phyloP scores from a whole-genome alignment of 768 basidiomycete genomes.

The Atractiella rhizophila region DNA sequence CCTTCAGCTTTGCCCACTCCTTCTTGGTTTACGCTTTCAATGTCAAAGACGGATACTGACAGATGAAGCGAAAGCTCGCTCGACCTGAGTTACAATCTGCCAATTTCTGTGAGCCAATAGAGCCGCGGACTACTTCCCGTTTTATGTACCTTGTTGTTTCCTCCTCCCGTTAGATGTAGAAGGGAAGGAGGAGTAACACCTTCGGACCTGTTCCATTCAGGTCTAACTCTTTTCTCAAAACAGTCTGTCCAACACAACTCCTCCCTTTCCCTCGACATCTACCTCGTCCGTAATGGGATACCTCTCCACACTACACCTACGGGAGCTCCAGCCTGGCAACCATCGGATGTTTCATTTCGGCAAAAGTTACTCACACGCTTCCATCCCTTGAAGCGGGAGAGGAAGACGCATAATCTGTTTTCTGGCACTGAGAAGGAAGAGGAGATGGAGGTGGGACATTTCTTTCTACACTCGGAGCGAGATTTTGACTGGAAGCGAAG shows the following conservation, averaged over 20 bases:
- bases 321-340: no score
- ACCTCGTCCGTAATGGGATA: constrained; percentile 39
- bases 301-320: constrained; percentile 45
- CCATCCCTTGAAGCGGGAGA: constrained; percentile 37
- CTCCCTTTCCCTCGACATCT: constrained; percentile 60
- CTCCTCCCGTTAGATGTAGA: no score
- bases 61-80: neutral
- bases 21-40: no score
- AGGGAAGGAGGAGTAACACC: no score
- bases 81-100: no score
- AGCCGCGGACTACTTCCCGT: neutral
- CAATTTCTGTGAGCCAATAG: no score
- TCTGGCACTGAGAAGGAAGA: constrained; percentile 21
- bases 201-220: no score
- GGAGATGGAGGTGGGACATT: constrained; percentile 20
- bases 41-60: no score
- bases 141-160: neutral
- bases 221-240: no score
- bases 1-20: no score
- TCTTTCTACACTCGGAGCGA: no score
- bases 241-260: constrained; percentile 56
- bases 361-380: constrained; percentile 68
- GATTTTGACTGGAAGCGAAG: constrained; percentile 13
- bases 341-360: constrained; percentile 48
- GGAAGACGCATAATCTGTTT: constrained; percentile 64